Evolutionary conservation across 129 eudicot genomes (phyloP).

Genomic region (Deinandra increscens): DNA sequence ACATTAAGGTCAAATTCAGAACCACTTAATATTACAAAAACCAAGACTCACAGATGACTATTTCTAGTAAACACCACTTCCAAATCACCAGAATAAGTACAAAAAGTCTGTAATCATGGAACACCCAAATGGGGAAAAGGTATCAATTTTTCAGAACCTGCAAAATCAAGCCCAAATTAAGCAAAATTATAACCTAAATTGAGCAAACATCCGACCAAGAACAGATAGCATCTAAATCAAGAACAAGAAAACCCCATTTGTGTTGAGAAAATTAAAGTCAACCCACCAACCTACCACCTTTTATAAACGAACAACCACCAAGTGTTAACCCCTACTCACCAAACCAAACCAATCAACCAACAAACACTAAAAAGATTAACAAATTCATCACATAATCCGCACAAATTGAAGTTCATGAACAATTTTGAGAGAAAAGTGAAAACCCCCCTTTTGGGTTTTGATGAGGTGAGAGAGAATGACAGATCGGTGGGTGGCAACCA

Average conservation of each 20-base stretch:
- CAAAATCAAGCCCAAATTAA: conserved; percentile 28
- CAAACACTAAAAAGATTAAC: conserved; percentile 14
- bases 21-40: neutral
- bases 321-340: conserved; percentile 23
- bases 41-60: neutral
- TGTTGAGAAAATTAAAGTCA: conserved; percentile 56
- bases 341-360: conserved; percentile 24
- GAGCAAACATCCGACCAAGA: conserved; percentile 27
- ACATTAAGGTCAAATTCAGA: conserved; percentile 14
- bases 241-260: conserved; percentile 25
- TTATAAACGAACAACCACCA: conserved; percentile 31
- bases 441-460: conserved; percentile 20
- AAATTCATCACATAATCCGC: conserved; percentile 22
- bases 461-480: neutral
- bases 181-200: conserved; percentile 20
- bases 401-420: conserved; percentile 20
- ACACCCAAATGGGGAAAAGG: conserved; percentile 29
- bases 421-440: neutral
- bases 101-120: too few relatives aligned
- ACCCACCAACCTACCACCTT: conserved; percentile 97
- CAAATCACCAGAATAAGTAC: neutral
- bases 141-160: conserved; percentile 7
- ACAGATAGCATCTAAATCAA: conserved; percentile 21
- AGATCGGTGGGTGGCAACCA: conserved; percentile 20
- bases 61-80: conserved; percentile 27